These are phyloP conservation scores for Alternaria hordeiaustralica DNA, from an alignment of 2,329 filamentous ascomycete species.

Conservation along the genomic window DNA sequence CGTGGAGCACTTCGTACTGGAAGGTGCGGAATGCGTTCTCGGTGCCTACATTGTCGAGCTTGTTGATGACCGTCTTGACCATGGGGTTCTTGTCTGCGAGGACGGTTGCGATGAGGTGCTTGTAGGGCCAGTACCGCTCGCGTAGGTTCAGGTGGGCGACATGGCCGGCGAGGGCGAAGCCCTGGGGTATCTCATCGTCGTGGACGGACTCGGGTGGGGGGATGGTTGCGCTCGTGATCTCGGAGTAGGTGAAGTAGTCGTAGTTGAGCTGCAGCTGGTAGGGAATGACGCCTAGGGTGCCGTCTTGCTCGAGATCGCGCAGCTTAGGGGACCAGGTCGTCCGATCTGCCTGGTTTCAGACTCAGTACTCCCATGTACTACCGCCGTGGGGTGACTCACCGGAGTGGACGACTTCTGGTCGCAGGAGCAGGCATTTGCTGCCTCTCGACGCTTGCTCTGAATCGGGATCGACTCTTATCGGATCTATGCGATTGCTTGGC, in stretches of 20 bases:
- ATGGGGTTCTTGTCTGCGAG: slow-evolving; percentile 86
- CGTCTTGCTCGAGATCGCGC: slow-evolving; percentile 69
- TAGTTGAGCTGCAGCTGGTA: slow-evolving; percentile 82
- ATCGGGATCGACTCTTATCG: slow-evolving; percentile 67
- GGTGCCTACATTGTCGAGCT: slow-evolving; percentile 84
- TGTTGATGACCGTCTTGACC: slow-evolving; percentile 93
- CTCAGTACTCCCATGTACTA: slow-evolving; percentile 32
- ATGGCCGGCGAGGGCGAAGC: slow-evolving; percentile 89
- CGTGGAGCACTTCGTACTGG: slow-evolving; percentile 85
- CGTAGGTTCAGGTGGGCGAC: slow-evolving; percentile 94
- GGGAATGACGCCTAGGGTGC: slow-evolving; percentile 74
- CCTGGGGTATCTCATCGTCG: slow-evolving; percentile 80
- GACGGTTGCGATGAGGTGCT: slow-evolving; percentile 82
- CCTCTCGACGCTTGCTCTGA: slow-evolving; percentile 59
- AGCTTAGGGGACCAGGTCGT: slow-evolving; percentile 79
- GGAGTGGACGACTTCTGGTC: slow-evolving; percentile 51
- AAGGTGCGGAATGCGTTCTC: slow-evolving; percentile 91
- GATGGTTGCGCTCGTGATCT: slow-evolving; percentile 82
- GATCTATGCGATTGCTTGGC: slow-evolving; percentile 66
- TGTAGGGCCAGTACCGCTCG: slow-evolving; percentile 83
- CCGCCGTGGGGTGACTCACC: slow-evolving; percentile 34
- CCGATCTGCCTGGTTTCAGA: slow-evolving; percentile 61
- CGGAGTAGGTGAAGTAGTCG: slow-evolving; percentile 83
- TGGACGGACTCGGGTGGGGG: slow-evolving; percentile 72
- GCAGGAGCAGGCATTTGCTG: slow-evolving; percentile 55